Conservation (phyloP, 2,329 filamentous ascomycete species). For the Colletotrichum spinosum region DNA sequence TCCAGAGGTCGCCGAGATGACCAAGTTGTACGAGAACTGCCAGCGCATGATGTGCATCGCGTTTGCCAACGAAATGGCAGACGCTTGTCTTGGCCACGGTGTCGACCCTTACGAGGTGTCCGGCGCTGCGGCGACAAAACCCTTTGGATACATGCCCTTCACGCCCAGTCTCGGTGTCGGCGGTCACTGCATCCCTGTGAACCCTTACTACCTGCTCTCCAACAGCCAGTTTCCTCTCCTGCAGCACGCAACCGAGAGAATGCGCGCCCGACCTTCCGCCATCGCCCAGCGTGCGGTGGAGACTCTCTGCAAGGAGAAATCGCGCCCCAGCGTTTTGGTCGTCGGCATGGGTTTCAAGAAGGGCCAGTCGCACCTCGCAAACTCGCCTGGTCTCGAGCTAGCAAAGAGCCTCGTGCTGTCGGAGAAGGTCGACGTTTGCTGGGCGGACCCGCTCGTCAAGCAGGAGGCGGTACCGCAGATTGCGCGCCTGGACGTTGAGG, state of each 20-base stretch:
- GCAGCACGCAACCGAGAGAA: conserved; percentile 55
- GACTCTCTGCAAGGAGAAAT: conserved; percentile 40
- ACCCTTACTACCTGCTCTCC: conserved; percentile 64
- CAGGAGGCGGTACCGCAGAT: conserved; percentile 56
- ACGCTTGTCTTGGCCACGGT: conserved; percentile 57
- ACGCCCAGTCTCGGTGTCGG: conserved; percentile 62
- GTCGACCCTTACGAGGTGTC: conserved; percentile 65
- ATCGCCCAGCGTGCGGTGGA: conserved; percentile 52
- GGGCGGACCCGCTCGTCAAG: conserved; percentile 57
- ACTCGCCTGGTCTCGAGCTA: conserved; percentile 59
- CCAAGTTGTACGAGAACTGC: conserved; percentile 69
- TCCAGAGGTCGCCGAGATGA: conserved; percentile 69
- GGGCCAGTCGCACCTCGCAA: conserved; percentile 59
- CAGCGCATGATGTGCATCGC: conserved; percentile 67
- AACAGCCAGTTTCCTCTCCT: conserved; percentile 61
- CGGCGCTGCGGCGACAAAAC: conserved; percentile 60
- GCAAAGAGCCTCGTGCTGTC: conserved; percentile 51
- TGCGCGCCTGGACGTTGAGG: conserved; percentile 47
- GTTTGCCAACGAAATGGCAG: conserved; percentile 68
- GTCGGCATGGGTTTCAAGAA: conserved; percentile 63
- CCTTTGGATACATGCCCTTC: conserved; percentile 64
- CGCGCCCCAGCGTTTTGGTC: conserved; percentile 51
- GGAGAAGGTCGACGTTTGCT: conserved; percentile 54
- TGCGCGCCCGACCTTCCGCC: conserved; percentile 54
- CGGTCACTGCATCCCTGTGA: conserved; percentile 68